phyloP scores from a whole-genome alignment of 331 rosid genomes.

The Acacia concinna region DNA sequence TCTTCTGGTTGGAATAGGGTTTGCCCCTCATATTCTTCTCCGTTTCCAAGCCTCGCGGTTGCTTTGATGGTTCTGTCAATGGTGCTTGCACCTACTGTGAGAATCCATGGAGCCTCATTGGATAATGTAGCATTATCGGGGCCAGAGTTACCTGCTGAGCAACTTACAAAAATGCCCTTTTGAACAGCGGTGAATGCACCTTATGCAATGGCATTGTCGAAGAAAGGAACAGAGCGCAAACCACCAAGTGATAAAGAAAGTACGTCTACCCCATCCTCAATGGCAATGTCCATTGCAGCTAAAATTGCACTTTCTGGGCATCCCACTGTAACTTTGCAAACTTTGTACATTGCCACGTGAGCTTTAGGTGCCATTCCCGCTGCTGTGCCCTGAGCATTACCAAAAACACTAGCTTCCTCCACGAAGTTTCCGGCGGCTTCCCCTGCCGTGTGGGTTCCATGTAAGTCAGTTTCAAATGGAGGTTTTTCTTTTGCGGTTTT shows the following conservation, averaged over 20 bases:
- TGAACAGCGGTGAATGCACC: slow-evolving; percentile 67
- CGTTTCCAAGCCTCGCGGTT: slow-evolving; percentile 56
- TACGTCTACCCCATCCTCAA: slow-evolving; percentile 77
- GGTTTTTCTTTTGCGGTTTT: slow-evolving; percentile 41
- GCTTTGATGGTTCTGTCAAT: slow-evolving; percentile 63
- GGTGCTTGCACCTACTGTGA: slow-evolving; percentile 83
- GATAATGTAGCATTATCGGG: slow-evolving; percentile 46
- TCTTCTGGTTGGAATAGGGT: slow-evolving; percentile 45
- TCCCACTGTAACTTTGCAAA: slow-evolving; percentile 17
- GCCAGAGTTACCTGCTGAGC: slow-evolving; percentile 64
- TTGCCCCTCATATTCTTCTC: slow-evolving; percentile 53
- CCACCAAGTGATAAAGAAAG: slow-evolving; percentile 86
- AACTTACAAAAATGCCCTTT: slow-evolving; percentile 66
- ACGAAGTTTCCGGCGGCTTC: slow-evolving; percentile 67
- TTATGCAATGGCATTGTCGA: slow-evolving; percentile 46
- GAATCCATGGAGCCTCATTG: slow-evolving; percentile 83
- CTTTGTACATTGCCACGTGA: slow-evolving; percentile 70
- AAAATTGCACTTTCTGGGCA: slow-evolving; percentile 62
- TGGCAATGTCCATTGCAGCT: slow-evolving; percentile 54
- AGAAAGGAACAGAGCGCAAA: slow-evolving; percentile 46
- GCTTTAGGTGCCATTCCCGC: slow-evolving; percentile 69
- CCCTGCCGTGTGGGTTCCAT: slow-evolving; percentile 75
- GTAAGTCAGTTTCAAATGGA: slow-evolving; percentile 53
- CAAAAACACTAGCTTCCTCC: slow-evolving; percentile 41
- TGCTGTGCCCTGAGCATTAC: slow-evolving; percentile 65